A percentile compares a stretch with the other conserved stretches of the same genome.
Conservation (phyloP, 345 rosid species). For the Citrus inodora region DNA sequence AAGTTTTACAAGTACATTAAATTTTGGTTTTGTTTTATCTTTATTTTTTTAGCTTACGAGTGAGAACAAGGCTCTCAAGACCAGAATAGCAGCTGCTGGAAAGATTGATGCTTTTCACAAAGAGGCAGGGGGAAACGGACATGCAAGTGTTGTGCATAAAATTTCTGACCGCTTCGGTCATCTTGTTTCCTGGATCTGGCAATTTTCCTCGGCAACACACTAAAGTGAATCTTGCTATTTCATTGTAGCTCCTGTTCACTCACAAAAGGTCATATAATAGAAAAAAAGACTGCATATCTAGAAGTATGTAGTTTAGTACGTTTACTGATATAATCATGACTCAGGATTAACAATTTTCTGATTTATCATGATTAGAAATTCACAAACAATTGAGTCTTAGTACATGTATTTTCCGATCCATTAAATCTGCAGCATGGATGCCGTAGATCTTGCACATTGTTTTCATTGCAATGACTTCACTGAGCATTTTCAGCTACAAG, state of each 20-base stretch:
- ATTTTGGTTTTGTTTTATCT: too few relatives aligned
- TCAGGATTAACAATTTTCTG: background rate
- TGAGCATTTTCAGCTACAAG: background rate
- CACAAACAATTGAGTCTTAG: background rate
- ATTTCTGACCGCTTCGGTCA: slow-evolving; percentile 13
- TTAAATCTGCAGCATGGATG: background rate
- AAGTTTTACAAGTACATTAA: background rate
- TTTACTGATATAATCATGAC: background rate
- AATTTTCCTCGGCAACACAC: slow-evolving; percentile 1
- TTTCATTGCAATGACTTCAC: background rate
- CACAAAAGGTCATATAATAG: background rate
- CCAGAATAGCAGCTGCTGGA: slow-evolving; percentile 31
- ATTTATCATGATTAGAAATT: background rate
- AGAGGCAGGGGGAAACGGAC: slow-evolving; percentile 8
- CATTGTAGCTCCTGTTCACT: background rate
- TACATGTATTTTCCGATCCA: background rate
- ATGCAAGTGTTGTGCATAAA: slow-evolving; percentile 13
- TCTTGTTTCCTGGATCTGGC: slow-evolving; percentile 19
- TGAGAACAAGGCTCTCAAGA: slow-evolving; percentile 43
- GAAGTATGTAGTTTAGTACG: background rate
- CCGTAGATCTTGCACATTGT: background rate
- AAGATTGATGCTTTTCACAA: slow-evolving; percentile 9
- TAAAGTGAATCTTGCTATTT: background rate
- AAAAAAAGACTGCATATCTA: background rate
- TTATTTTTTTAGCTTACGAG: slow-evolving; percentile 39